Percentiles rank a stretch among this genome's conserved stretches.
phyloP scores from a whole-genome alignment of 495 filamentous ascomycete genomes.

The Collariella sp. region DNA sequence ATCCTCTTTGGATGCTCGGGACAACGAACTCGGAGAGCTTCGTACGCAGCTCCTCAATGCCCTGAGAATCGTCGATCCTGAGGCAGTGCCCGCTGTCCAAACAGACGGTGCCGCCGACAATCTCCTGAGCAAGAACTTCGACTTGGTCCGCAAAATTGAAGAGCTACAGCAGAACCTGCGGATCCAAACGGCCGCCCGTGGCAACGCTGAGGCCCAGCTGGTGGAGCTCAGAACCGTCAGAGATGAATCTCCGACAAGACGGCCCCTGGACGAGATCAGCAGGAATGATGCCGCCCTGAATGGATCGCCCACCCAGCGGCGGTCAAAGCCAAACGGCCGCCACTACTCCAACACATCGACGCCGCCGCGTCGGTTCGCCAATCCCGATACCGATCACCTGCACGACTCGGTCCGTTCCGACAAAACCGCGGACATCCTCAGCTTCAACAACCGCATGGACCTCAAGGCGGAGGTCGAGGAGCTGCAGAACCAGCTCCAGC shows the following conservation, averaged over 20 bases:
- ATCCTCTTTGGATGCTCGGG: conserved; percentile 61
- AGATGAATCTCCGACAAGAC: conserved; percentile 63
- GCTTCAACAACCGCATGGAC: conserved; percentile 86
- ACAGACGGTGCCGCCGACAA: conserved; percentile 43
- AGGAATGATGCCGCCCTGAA: conserved; percentile 69
- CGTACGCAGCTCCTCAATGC: conserved; percentile 71
- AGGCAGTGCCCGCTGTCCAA: conserved; percentile 39
- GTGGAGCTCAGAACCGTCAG: conserved; percentile 69
- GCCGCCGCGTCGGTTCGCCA: conserved; percentile 61
- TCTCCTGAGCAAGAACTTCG: conserved; percentile 53
- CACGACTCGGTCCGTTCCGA: conserved; percentile 82
- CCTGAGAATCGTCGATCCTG: conserved; percentile 79
- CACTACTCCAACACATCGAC: conserved; percentile 68
- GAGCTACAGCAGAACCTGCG: conserved; percentile 78
- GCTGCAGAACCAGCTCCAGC: conserved; percentile 88
- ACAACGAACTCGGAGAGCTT: conserved; percentile 70
- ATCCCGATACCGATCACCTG: conserved; percentile 50
- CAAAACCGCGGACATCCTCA: conserved; percentile 77
- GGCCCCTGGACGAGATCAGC: conserved; percentile 72
- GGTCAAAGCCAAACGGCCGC: conserved; percentile 64
- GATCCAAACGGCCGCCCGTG: conserved; percentile 73
- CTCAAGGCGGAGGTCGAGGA: conserved; percentile 84
- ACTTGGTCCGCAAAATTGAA: conserved; percentile 83
- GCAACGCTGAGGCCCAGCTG: conserved; percentile 76
- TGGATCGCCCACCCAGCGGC: conserved; percentile 67